Conservation (phyloP, 805 yeast species). For the Teunomyces funiuensis region DNA sequence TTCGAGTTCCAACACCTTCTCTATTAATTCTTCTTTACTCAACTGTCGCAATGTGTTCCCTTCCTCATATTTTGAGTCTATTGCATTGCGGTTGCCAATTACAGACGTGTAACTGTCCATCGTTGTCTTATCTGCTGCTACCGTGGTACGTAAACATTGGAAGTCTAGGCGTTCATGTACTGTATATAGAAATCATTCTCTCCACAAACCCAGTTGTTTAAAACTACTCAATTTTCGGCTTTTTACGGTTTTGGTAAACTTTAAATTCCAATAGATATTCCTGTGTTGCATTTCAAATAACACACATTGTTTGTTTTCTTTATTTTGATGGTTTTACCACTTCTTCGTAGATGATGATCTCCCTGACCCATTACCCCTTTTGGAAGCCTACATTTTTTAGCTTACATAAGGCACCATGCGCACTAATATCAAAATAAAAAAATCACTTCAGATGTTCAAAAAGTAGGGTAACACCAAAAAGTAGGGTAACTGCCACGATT, state of each 20-base stretch:
- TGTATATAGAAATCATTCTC: not conserved
- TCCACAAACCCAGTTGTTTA: too few relatives aligned
- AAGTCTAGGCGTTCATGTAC: not conserved
- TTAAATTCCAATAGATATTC: too few relatives aligned
- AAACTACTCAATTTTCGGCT: too few relatives aligned
- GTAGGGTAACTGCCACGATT: not conserved
- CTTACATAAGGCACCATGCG: not conserved
- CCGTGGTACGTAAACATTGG: not conserved
- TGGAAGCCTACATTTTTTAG: not conserved
- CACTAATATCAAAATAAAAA: not conserved
- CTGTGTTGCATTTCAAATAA: too few relatives aligned
- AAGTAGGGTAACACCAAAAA: constrained; percentile 13
- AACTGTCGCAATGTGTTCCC: constrained; percentile 9
- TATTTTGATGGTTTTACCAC: too few relatives aligned
- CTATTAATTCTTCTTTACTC: constrained; percentile 21
- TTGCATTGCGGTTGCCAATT: not conserved
- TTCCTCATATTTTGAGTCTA: too few relatives aligned
- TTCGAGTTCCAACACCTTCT: constrained; percentile 36
- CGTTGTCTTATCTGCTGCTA: not conserved
- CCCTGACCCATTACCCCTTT: too few relatives aligned
- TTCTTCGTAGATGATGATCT: too few relatives aligned
- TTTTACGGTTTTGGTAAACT: too few relatives aligned
- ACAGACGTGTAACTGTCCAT: constrained; percentile 15
- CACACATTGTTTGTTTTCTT: too few relatives aligned
- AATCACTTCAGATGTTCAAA: constrained; percentile 9